Base-by-base conservation (phyloP, 2,329 filamentous ascomycete genomes). In the Claviceps sp. region DNA sequence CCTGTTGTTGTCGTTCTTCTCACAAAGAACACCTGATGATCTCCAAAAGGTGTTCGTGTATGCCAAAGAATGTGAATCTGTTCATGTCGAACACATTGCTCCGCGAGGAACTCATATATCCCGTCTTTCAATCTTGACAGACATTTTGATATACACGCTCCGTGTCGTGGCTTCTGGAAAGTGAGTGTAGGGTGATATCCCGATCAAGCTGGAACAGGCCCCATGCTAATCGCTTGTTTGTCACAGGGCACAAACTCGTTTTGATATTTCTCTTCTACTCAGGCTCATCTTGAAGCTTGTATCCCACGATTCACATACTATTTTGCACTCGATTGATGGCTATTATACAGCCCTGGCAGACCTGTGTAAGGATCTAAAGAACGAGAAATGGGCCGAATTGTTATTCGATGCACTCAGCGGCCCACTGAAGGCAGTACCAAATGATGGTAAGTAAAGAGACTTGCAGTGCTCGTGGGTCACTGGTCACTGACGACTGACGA, bases 1-100 rank as follows among this genome's bases (percentile, higher is more conserved):
- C 36, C 65, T 81, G 8, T 63, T 81, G 26, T 62, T 78, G 22
- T 67, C 70, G 13, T 71, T 78, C 56, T 79, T 78, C 63, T 71
- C 72, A 36, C 60, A 67, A 8, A 62, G 62, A 18, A 61, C 63
- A 49, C 41, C 61, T 47, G 71, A 75, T 49, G 80, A 84, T 61
- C 61, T 75, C 42, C 62, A 62, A 37, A 70, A 79, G 51, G 63
- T 82, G 38, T 63, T 67, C 45, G 54, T 60, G 26, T 72, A 82
- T 52, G 65, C 71, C 41, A 58, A 60, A n/a, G 74, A 77, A 54
- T 61, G 75, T 44, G 59, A 65, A 8, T 59, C 61, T 11, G 62
- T 62, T n/a, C 60, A 65, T 24, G 65, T 71, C 46, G 51, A 60
- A 11, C 58, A 61, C 18, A 69, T 75, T 55, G 58, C 63, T 20